phyloP scores from a whole-genome alignment of 2,329 filamentous ascomycete genomes.

The Salinomyces thailandicus region DNA sequence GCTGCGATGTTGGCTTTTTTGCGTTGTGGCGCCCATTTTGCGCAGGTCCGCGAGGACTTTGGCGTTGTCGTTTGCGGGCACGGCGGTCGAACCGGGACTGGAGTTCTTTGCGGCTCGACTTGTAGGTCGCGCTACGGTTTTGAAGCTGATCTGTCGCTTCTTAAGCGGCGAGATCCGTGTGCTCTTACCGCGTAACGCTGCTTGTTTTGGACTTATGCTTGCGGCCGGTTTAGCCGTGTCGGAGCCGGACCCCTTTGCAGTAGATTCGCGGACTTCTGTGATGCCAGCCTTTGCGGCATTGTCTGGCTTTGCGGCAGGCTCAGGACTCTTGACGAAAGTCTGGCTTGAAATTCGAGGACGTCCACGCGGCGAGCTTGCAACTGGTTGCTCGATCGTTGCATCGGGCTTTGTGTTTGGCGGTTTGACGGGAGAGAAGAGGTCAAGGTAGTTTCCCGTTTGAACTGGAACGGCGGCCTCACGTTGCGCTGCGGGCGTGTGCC shows the following conservation, averaged over 20 bases:
- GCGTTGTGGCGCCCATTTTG: slow-evolving; percentile 7
- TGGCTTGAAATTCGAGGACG: slow-evolving; percentile 26
- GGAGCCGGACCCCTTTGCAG: too few relatives aligned
- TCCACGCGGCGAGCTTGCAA: slow-evolving; percentile 11
- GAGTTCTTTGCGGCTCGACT: too few relatives aligned
- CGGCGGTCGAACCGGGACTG: too few relatives aligned
- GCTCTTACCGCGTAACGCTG: slow-evolving; percentile 1
- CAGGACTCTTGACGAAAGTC: slow-evolving; percentile 21
- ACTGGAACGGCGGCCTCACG: not conserved
- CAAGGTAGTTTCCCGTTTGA: slow-evolving; percentile 16
- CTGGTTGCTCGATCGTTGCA: slow-evolving; percentile 3
- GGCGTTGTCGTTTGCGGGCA: slow-evolving; percentile 12
- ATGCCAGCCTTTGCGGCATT: too few relatives aligned
- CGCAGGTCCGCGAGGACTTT: slow-evolving; percentile 18
- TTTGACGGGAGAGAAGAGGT: slow-evolving; percentile 29
- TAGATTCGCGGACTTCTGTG: too few relatives aligned
- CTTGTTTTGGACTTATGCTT: too few relatives aligned
- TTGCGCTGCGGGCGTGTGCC: slow-evolving; percentile 12
- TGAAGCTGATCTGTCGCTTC: slow-evolving; percentile 11
- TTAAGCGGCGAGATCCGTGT: slow-evolving; percentile 6
- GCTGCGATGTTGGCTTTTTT: not conserved
- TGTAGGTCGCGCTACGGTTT: slow-evolving; percentile 2
- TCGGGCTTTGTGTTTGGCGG: slow-evolving; percentile 4
- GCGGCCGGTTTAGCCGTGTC: too few relatives aligned
- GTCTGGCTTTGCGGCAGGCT: too few relatives aligned